These are phyloP conservation scores for Gossypium schwendimanii DNA, from an alignment of 441 rosid species.

Conservation along the genomic window DNA sequence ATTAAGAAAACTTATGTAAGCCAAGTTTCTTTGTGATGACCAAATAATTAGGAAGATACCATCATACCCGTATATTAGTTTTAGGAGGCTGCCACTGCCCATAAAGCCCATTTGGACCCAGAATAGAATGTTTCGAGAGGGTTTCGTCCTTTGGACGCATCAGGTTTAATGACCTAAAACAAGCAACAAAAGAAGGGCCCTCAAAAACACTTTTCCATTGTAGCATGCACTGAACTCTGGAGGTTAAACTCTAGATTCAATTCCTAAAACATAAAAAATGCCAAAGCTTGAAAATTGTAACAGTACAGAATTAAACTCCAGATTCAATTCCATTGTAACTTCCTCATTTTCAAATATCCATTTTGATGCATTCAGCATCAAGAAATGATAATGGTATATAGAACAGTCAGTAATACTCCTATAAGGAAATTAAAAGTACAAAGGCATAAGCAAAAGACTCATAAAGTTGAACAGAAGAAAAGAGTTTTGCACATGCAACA, in stretches of 20 bases:
- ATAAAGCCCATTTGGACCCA: slow-evolving; percentile 80
- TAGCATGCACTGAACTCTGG: not conserved
- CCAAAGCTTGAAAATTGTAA: not conserved
- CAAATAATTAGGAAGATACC: slow-evolving; percentile 15
- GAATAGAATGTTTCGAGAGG: slow-evolving; percentile 81
- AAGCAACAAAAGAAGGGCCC: slow-evolving; percentile 15
- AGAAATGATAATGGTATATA: not conserved
- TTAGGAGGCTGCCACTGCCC: slow-evolving; percentile 81
- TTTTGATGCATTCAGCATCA: slow-evolving; percentile 3
- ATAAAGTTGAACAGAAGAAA: not conserved
- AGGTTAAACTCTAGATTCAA: not conserved
- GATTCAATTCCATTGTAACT: not conserved
- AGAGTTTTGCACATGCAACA: not conserved
- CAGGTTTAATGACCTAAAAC: slow-evolving; percentile 55
- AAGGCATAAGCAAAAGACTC: not conserved
- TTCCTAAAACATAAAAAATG: not conserved
- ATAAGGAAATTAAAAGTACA: not conserved
- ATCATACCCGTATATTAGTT: slow-evolving; percentile 48
- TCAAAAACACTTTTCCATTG: slow-evolving; percentile 6
- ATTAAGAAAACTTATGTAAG: slow-evolving; percentile 23
- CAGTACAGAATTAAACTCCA: not conserved
- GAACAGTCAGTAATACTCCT: not conserved
- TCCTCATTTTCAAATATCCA: slow-evolving; percentile 1
- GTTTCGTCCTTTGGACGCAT: slow-evolving; percentile 71
- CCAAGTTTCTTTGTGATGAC: slow-evolving; percentile 10